These are phyloP conservation scores for Lentinula sp. DNA, from an alignment of 768 basidiomycete genomes.

Conservation along the genomic window DNA sequence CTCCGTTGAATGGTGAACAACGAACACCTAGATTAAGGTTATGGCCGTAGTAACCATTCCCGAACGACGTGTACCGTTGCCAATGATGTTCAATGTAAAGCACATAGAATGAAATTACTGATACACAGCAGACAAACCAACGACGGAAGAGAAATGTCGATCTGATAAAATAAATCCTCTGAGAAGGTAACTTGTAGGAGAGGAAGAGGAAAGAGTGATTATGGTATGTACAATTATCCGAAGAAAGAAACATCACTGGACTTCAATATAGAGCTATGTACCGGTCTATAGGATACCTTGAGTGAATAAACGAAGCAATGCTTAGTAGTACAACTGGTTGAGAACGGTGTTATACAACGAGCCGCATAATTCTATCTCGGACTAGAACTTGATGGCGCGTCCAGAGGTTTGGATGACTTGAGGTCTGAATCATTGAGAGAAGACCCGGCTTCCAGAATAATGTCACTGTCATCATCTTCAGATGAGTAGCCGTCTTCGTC, in stretches of 20 bases:
- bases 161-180: too few relatives aligned
- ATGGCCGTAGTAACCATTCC: background rate
- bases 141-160: too few relatives aligned
- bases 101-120: too few relatives aligned
- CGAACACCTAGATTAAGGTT: background rate
- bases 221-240: background rate
- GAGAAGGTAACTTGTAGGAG: background rate
- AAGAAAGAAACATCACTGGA: background rate
- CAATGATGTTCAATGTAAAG: too few relatives aligned
- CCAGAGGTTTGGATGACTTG: background rate
- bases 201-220: background rate
- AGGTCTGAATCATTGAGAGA: conserved; percentile 24
- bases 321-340: background rate
- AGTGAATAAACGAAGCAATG: background rate
- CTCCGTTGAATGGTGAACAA: background rate
- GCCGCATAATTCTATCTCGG: background rate
- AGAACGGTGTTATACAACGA: background rate
- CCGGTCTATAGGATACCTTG: background rate
- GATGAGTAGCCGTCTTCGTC: conserved; percentile 33
- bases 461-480: conserved; percentile 55
- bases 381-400: background rate
- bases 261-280: background rate
- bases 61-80: too few relatives aligned
- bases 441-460: conserved; percentile 74
- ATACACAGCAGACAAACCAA: too few relatives aligned